Percentiles rank a stretch among this genome's conserved stretches.
Evolutionary conservation across 805 yeast genomes (phyloP).

Genomic region (Cyberlindnera petersonii): DNA sequence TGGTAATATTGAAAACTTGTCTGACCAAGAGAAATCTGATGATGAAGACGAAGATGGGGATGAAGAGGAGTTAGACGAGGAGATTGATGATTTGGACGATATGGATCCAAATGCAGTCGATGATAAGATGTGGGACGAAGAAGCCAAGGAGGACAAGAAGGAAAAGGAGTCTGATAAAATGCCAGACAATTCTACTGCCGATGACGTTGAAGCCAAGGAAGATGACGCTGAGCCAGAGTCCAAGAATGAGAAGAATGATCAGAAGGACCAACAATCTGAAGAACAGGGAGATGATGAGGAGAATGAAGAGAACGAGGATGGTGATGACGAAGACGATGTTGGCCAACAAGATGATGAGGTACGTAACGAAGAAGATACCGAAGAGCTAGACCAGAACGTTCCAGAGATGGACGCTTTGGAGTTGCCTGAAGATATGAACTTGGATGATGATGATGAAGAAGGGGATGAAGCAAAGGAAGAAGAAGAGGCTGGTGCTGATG

Average conservation of each 20-base stretch:
- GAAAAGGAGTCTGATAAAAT: slow-evolving; percentile 78
- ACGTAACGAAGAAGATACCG: slow-evolving; percentile 54
- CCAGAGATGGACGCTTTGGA: slow-evolving; percentile 87
- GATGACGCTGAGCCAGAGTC: slow-evolving; percentile 30
- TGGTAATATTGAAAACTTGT: slow-evolving; percentile 77
- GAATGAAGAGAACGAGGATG: slow-evolving; percentile 51
- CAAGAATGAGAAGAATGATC: slow-evolving; percentile 30
- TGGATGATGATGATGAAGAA: slow-evolving; percentile 74
- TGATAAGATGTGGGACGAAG: slow-evolving; percentile 98
- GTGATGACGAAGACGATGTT: slow-evolving; percentile 58
- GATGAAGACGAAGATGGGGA: slow-evolving; percentile 52
- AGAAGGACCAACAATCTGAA: too few relatives aligned
- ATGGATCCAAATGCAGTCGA: slow-evolving; percentile 93
- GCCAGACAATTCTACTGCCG: slow-evolving; percentile 53
- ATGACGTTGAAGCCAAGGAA: slow-evolving; percentile 38
- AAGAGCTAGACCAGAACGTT: slow-evolving; percentile 65
- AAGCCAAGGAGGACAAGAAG: slow-evolving; percentile 67
- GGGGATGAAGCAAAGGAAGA: slow-evolving; percentile 46
- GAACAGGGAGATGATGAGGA: slow-evolving; percentile 32
- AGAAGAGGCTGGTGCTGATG: slow-evolving; percentile 33
- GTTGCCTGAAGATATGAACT: slow-evolving; percentile 85
- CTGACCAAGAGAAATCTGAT: slow-evolving; percentile 51
- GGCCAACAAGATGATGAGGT: slow-evolving; percentile 83
- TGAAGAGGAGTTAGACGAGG: slow-evolving; percentile 79
- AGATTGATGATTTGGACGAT: slow-evolving; percentile 83